Evolutionary conservation across 208 protist species (phyloP).

Genomic region (Leishmania martiniquensis): DNA sequence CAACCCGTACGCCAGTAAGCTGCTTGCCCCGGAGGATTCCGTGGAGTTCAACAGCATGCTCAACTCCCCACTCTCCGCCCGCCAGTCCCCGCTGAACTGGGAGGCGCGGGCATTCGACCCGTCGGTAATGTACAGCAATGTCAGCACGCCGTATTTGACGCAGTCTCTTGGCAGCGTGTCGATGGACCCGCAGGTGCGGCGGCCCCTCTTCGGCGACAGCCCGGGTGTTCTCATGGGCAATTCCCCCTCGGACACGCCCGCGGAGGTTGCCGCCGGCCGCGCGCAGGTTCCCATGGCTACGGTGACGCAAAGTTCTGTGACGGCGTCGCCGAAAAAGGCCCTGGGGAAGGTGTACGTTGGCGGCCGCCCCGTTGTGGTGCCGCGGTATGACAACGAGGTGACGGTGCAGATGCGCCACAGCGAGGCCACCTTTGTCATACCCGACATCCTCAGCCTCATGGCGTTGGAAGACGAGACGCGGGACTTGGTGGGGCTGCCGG

Average conservation of each 20-base stretch:
- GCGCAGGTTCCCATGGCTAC: not conserved
- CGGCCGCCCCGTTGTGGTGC: conserved; percentile 52
- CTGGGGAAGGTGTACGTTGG: conserved; percentile 57
- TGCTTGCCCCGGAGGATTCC: conserved; percentile 50
- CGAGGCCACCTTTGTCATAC: conserved; percentile 47
- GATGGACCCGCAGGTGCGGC: conserved; percentile 16
- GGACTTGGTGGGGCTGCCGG: conserved; percentile 55
- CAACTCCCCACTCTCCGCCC: conserved; percentile 22
- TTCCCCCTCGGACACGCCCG: not conserved
- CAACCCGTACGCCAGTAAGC: conserved; percentile 63
- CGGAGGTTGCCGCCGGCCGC: not conserved
- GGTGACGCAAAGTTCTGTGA: not conserved
- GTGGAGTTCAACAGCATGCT: conserved; percentile 31
- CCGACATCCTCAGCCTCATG: conserved; percentile 57
- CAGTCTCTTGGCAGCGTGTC: conserved; percentile 23
- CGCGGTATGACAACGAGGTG: conserved; percentile 58
- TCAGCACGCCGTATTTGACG: conserved; percentile 22
- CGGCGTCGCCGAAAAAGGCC: conserved; percentile 23
- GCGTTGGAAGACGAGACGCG: conserved; percentile 35
- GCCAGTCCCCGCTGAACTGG: conserved; percentile 30
- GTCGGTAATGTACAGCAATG: conserved; percentile 23
- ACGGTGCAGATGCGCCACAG: conserved; percentile 55
- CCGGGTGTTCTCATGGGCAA: conserved; percentile 4
- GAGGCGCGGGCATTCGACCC: conserved; percentile 32
- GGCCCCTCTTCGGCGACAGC: conserved; percentile 26